phyloP scores from a whole-genome alignment of 176 grass and related monocot genomes.

The Triticum dicoccoides region DNA sequence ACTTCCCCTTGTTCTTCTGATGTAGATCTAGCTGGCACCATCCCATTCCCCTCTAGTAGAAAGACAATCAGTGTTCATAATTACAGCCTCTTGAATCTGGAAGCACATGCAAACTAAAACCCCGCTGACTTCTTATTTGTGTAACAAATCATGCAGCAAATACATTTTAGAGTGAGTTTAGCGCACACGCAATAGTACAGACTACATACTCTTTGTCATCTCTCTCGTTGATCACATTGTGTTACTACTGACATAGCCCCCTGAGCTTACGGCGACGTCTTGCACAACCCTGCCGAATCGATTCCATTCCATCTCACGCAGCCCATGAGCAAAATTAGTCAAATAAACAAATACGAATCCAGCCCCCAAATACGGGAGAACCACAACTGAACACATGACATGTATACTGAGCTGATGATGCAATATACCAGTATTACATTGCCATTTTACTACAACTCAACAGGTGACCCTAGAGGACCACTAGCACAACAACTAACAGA shows the following conservation, averaged over 20 bases:
- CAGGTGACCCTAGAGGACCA: too few species aligned
- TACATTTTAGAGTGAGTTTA: not conserved
- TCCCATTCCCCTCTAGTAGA: not conserved
- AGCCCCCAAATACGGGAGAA: too few species aligned
- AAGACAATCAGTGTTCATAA: not conserved
- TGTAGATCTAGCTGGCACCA: not conserved
- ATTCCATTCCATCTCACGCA: too few species aligned
- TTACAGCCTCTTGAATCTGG: not conserved
- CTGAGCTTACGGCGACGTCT: too few species aligned
- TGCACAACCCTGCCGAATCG: too few species aligned
- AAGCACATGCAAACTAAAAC: not conserved
- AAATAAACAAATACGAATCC: too few species aligned
- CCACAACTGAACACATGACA: too few species aligned
- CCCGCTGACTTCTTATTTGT: not conserved
- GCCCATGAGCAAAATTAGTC: too few species aligned
- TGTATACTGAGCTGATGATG: too few species aligned
- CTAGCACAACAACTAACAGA: too few species aligned
- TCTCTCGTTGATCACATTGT: not conserved
- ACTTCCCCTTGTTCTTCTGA: not conserved
- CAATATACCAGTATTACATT: too few species aligned
- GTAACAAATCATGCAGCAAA: not conserved
- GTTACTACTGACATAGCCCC: not conserved
- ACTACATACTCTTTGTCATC: not conserved
- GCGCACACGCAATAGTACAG: not conserved
- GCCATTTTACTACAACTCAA: too few species aligned